phyloP scores from a whole-genome alignment of 306 rosid species.

The Begonia fuchsioides region DNA sequence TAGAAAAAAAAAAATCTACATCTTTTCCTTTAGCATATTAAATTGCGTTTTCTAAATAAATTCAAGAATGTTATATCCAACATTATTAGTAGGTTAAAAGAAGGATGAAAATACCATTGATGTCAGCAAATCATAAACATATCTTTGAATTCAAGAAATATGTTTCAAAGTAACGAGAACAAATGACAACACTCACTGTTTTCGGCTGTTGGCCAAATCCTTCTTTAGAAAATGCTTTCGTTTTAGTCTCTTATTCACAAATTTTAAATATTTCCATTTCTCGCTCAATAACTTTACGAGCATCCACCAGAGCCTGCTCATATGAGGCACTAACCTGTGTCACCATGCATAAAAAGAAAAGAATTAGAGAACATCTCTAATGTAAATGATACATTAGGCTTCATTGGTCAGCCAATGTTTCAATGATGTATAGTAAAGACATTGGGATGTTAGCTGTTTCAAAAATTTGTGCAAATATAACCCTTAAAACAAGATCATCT shows the following conservation, averaged over 20 bases:
- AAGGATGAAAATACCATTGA: too few relatives aligned
- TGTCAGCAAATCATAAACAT: too few relatives aligned
- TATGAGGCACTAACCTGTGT: conserved; percentile 92
- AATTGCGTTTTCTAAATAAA: too few relatives aligned
- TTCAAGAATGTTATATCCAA: too few relatives aligned
- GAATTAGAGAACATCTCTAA: conserved; percentile 15
- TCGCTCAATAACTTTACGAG: conserved; percentile 90
- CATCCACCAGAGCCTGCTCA: conserved; percentile 95
- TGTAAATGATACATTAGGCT: neutral
- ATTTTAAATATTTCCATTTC: conserved; percentile 98
- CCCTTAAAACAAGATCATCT: too few relatives aligned
- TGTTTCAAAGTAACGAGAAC: neutral
- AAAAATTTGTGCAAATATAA: too few relatives aligned
- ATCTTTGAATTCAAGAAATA: neutral
- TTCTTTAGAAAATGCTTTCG: conserved; percentile 96
- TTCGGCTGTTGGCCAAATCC: conserved; percentile 95
- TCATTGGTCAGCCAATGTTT: too few relatives aligned
- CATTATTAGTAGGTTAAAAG: too few relatives aligned
- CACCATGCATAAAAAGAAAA: conserved; percentile 22
- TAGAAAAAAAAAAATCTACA: too few relatives aligned
- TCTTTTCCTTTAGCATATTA: too few relatives aligned
- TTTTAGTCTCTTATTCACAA: conserved; percentile 94
- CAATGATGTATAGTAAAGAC: too few relatives aligned
- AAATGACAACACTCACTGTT: conserved; percentile 47
- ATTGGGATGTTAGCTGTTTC: too few relatives aligned